Evolutionary conservation across 306 rosid species (phyloP), one percentile per base, ranked within the genome.

Genomic region (Cucumis cinereus): DNA sequence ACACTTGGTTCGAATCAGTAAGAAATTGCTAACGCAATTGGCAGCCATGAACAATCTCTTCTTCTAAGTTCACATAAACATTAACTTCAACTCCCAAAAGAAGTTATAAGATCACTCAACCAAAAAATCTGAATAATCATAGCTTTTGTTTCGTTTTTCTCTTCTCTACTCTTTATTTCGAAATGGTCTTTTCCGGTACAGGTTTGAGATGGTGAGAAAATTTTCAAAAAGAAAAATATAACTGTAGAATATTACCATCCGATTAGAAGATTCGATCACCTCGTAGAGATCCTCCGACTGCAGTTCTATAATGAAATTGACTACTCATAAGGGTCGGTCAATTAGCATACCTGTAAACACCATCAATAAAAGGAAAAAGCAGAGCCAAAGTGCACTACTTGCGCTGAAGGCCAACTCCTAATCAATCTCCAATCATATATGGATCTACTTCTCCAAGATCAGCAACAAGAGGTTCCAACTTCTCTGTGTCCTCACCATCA

Each of bases 371-470:
- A 66, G 16, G 12, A 66, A 66, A 66, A 66, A 40, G 6, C 74
- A 64, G 50, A 64, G 50, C 50, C 50, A 20, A 36, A 64, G 19
- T 15, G 8, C 47, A 36, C 49, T 3, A 63, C 71, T 63, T 63
- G 47, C 54, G 2, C 54, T 23, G 20, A 24, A 70, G 30, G 40
- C 8, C 1, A 43, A 20, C 40, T 24, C 57, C 75, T 26, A 2
- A 78, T 80, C 79, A 94, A 73, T 92, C 99, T 54, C 93, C 91
- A 56, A 74, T 81, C 93, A 92, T 88, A 78, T 90, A 94, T 49
- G 99, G 99, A 79, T 92, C 99, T 61, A 86, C 88, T 70, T 91
- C 99, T 56, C 99, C 99, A 10, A 89, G 96, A 71, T 90, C 90
- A 70, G 99, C 99, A 45, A 94, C 85, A 77, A 89, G 57, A 12